Evolutionary conservation across 306 rosid species (phyloP), one percentile per base, ranked within the genome.

Genomic region (Quercus alba): DNA sequence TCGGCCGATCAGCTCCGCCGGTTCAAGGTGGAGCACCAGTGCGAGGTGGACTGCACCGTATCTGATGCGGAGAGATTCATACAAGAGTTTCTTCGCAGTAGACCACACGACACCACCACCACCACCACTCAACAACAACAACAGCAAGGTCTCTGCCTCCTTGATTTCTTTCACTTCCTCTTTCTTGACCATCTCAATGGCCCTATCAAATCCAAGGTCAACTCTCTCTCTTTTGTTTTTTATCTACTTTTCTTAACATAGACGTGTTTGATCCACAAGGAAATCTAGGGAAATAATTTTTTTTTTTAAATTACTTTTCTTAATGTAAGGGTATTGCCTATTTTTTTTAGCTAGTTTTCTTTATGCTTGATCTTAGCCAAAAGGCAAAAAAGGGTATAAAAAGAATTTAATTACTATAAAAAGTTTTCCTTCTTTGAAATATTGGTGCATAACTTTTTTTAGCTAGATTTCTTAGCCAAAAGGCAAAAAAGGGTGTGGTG

Each of bases 101-200:
- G 25, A 62, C 81, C 56, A 75, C 81, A 70, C 11, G 41, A 10
- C n/a, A 13, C 30, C 23, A 13, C 38, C 56, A 70, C 67, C 11
- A 13, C 38, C 38, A 70, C 67, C 10, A 35, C 41, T 1, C 44
- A 38, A 38, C 11, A 41, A 38, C 44, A 35, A 38, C 46, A 8
- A 41, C 46, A 8, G 14, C 77, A 58, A 0, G 85, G 81, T 5
- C 82, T 93, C 72, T 75, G n/a, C 66, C 74, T 94, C 38, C 87
- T 88, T 0, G 94, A 92, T 17, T 92, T 94, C 81, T 89, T 92
- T 49, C 78, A 81, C 17, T 91, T 87, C 44, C 76, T 94, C 35
- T 84, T 86, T 71, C 81, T 74, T 51, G 84, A 80, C 54, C 92
- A 87, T 73, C 80, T 87, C 85, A 94, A 94, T 58, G 88, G 74